Evolutionary conservation across 2,329 filamentous ascomycete genomes (phyloP).

Genomic region (Alternaria ethzedia): DNA sequence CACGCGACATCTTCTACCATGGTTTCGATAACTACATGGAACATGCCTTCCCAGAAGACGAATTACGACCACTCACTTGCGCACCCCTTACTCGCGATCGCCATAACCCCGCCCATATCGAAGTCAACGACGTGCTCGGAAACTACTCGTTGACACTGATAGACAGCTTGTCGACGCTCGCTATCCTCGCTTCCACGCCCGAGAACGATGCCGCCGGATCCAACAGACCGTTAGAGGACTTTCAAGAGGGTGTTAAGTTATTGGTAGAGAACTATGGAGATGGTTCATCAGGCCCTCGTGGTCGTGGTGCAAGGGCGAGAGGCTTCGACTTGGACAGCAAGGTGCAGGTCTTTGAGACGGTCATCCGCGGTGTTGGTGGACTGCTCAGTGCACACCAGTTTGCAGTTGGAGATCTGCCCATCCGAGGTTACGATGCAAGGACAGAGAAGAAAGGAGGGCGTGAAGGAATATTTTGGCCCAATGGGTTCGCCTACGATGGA

Average conservation of each 20-base stretch:
- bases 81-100: constrained; percentile 82
- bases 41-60: constrained; percentile 94
- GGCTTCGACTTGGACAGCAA: constrained; percentile 97
- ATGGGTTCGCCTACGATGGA: constrained; percentile 83
- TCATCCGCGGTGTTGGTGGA: constrained; percentile 90
- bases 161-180: constrained; percentile 92
- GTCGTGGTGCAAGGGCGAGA: constrained; percentile 72
- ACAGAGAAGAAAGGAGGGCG: constrained; percentile 42
- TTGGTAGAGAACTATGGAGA: constrained; percentile 88
- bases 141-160: constrained; percentile 97
- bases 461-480: constrained; percentile 70
- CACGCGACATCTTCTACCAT: constrained; percentile 86
- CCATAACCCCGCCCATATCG: constrained; percentile 78
- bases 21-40: constrained; percentile 95
- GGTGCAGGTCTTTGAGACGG: constrained; percentile 97
- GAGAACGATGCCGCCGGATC: constrained; percentile 60
- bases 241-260: constrained; percentile 78
- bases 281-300: constrained; percentile 71
- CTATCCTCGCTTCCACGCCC: constrained; percentile 82
- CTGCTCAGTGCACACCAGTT: constrained; percentile 93
- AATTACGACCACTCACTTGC: constrained; percentile 87
- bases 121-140: constrained; percentile 92
- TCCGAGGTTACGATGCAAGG: constrained; percentile 72
- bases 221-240: constrained; percentile 61
- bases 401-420: constrained; percentile 87